Percentiles rank a stretch among this genome's conserved stretches.
These are phyloP conservation scores for Termitomyces sp. DNA, from an alignment of 768 basidiomycete species.

Conservation along the genomic window DNA sequence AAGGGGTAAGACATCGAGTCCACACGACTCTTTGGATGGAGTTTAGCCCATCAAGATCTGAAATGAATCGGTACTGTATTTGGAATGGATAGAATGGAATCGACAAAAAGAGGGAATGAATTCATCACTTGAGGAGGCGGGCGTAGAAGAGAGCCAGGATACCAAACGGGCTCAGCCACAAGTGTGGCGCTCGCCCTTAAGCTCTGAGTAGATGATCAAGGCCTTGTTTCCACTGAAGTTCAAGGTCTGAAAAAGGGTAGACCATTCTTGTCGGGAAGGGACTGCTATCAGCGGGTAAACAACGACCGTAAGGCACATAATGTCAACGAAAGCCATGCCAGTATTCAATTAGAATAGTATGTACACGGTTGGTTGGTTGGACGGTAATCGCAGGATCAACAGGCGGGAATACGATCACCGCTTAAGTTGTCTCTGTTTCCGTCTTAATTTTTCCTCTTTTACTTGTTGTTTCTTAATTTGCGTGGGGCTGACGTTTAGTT, in stretches of 20 bases:
- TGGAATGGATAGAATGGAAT: neutral
- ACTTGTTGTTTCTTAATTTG: slow-evolving; percentile 59
- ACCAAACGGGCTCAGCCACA: neutral
- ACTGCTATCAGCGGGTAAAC: neutral
- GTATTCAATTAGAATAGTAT: neutral
- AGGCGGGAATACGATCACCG: slow-evolving; percentile 6
- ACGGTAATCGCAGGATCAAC: neutral
- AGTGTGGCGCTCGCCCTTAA: slow-evolving; percentile 3
- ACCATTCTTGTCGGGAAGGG: neutral
- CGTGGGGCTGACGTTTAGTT: slow-evolving; percentile 59
- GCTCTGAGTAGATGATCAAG: neutral
- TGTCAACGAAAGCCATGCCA: neutral
- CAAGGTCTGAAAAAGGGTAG: neutral
- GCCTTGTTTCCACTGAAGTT: neutral
- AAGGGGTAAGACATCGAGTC: neutral
- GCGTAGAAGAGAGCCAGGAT: neutral
- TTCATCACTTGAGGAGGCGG: neutral
- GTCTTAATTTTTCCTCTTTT: slow-evolving; percentile 34
- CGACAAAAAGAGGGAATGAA: neutral
- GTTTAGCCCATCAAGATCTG: neutral
- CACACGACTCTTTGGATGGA: neutral
- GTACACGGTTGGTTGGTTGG: neutral
- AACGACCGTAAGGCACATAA: too few relatives aligned
- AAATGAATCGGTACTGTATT: neutral
- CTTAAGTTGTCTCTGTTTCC: slow-evolving; percentile 29